Evolutionary conservation across 495 filamentous ascomycete species (phyloP).

Genomic region (Hypoxylon intermedium): DNA sequence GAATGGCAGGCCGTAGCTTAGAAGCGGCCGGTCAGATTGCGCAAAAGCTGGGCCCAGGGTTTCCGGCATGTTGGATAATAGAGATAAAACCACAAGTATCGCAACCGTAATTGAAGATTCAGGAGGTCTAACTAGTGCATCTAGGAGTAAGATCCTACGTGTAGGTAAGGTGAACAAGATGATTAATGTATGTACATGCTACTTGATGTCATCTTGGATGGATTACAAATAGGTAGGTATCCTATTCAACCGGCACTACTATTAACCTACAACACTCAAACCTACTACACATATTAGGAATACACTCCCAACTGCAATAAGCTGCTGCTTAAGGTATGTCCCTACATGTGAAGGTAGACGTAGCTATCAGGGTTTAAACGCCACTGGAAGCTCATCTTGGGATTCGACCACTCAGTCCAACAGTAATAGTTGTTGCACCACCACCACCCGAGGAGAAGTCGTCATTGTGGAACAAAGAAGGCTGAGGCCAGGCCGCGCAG

Average conservation of each 20-base stretch:
- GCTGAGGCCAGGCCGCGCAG: too few relatives aligned
- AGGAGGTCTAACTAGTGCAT: too few relatives aligned
- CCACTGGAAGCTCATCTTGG: too few relatives aligned
- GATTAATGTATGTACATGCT: neutral
- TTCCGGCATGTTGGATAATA: conserved; percentile 17
- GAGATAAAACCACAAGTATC: neutral
- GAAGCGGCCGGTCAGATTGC: conserved; percentile 27
- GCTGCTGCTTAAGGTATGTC: too few relatives aligned
- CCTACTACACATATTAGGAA: neutral
- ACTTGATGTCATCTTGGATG: neutral
- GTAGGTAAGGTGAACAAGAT: neutral
- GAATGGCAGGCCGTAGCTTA: conserved; percentile 48
- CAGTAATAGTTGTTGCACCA: too few relatives aligned
- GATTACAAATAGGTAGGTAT: neutral
- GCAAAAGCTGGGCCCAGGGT: conserved; percentile 37
- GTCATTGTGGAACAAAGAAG: too few relatives aligned
- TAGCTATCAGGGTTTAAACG: too few relatives aligned
- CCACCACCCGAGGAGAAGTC: too few relatives aligned
- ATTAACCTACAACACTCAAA: conserved; percentile 1
- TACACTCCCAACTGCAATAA: neutral
- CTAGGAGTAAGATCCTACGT: neutral
- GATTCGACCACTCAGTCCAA: too few relatives aligned
- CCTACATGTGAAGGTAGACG: too few relatives aligned
- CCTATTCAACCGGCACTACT: neutral
- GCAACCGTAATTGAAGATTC: too few relatives aligned